Percentiles rank a stretch among this genome's conserved stretches.
phyloP scores from a whole-genome alignment of 495 filamentous ascomycete genomes.

The Apodospora peruviana region DNA sequence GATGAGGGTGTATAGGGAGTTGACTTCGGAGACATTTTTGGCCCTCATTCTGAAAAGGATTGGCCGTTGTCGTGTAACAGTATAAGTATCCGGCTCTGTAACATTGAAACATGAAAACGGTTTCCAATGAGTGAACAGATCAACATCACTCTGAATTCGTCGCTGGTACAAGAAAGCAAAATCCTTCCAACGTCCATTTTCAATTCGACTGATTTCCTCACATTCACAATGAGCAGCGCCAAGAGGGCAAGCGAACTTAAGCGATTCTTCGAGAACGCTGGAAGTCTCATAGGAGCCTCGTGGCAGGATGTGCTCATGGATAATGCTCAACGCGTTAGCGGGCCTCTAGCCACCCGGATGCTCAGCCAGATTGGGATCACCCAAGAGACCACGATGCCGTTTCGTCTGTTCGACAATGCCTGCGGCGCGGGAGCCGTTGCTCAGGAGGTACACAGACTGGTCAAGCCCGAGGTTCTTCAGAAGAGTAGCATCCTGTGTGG shows the following conservation, averaged over 20 bases:
- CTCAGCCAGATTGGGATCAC: conserved; percentile 31
- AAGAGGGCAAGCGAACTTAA: conserved; percentile 15
- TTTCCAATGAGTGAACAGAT: too few relatives aligned
- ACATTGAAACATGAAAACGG: neutral
- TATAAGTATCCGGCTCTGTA: neutral
- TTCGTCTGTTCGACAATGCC: conserved; percentile 35
- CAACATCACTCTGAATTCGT: too few relatives aligned
- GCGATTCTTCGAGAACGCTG: conserved; percentile 21
- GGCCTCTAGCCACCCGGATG: conserved; percentile 23
- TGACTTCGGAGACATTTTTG: neutral
- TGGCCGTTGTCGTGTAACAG: neutral
- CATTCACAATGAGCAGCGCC: conserved; percentile 14
- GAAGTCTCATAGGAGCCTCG: conserved; percentile 7
- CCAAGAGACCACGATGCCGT: conserved; percentile 20
- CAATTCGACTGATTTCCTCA: too few relatives aligned
- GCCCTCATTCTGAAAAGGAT: neutral
- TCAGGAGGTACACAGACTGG: conserved; percentile 21
- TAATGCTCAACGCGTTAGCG: conserved; percentile 29
- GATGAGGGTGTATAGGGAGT: neutral
- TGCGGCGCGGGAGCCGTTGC: conserved; percentile 38
- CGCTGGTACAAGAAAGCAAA: too few relatives aligned
- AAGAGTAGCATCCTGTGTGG: conserved; percentile 35
- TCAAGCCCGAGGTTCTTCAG: conserved; percentile 22
- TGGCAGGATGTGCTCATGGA: conserved; percentile 21
- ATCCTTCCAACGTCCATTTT: too few relatives aligned